phyloP scores from a whole-genome alignment of 352 stramenopile genomes.

The Globisporangium emineosum region DNA sequence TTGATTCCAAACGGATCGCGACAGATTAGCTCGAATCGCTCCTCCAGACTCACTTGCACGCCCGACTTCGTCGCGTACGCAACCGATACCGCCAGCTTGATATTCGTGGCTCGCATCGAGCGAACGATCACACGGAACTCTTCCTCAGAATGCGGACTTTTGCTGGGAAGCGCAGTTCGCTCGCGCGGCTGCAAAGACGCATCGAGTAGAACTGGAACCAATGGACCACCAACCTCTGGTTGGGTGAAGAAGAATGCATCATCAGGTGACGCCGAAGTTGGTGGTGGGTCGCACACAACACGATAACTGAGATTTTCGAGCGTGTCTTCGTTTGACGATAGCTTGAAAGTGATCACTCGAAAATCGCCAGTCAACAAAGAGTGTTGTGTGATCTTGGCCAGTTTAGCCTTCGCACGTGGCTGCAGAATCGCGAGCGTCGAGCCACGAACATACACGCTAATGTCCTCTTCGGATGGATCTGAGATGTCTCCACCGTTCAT shows the following conservation, averaged over 20 bases:
- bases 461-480: slow-evolving; percentile 39
- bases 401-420: slow-evolving; percentile 57
- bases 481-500: slow-evolving; percentile 13
- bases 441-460: slow-evolving; percentile 33
- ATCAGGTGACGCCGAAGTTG: slow-evolving; percentile 29
- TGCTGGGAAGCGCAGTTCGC: slow-evolving; percentile 33
- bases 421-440: slow-evolving; percentile 65
- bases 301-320: slow-evolving; percentile 53
- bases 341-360: slow-evolving; percentile 53
- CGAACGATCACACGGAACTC: slow-evolving; percentile 58
- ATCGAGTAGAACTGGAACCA: slow-evolving; percentile 49
- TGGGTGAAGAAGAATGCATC: slow-evolving; percentile 66
- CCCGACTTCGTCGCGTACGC: slow-evolving; percentile 67
- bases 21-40: slow-evolving; percentile 63
- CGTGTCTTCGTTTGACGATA: slow-evolving; percentile 67
- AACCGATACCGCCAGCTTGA: slow-evolving; percentile 48
- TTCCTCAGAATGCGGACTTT: slow-evolving; percentile 37
- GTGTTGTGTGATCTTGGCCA: slow-evolving; percentile 54
- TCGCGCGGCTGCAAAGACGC: slow-evolving; percentile 49
- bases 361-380: slow-evolving; percentile 64
- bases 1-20: slow-evolving; percentile 56
- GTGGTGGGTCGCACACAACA: slow-evolving; percentile 48
- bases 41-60: slow-evolving; percentile 59
- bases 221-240: slow-evolving; percentile 23
- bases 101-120: slow-evolving; percentile 33